Evolutionary conservation across 495 filamentous ascomycete genomes (phyloP).

Genomic region (Trichoderma orchidacearum): DNA sequence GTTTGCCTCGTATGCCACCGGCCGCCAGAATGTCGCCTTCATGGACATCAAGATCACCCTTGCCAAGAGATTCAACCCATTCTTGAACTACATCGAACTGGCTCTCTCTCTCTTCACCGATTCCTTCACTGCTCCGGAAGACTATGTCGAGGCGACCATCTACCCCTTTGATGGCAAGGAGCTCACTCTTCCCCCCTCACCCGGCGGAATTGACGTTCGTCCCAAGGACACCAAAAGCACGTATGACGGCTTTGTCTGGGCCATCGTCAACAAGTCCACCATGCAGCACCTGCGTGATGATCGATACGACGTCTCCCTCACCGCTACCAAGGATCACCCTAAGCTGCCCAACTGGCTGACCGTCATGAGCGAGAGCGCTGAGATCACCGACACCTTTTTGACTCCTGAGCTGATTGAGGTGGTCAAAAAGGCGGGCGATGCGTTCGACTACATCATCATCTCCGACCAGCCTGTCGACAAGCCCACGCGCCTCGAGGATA

Average conservation of each 20-base stretch:
- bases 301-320: conserved; percentile 87
- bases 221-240: conserved; percentile 52
- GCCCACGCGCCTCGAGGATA: conserved; percentile 79
- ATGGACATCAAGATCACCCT: conserved; percentile 72
- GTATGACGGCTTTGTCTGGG: conserved; percentile 90
- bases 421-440: conserved; percentile 64
- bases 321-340: conserved; percentile 75
- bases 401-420: conserved; percentile 75
- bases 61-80: conserved; percentile 80
- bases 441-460: conserved; percentile 77
- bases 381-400: conserved; percentile 79
- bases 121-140: conserved; percentile 48
- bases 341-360: conserved; percentile 88
- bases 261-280: conserved; percentile 83
- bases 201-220: conserved; percentile 38
- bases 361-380: conserved; percentile 92
- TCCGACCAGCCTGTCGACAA: conserved; percentile 86
- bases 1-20: conserved; percentile 82
- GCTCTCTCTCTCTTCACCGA: conserved; percentile 59
- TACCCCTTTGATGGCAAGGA: conserved; percentile 89
- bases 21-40: conserved; percentile 85
- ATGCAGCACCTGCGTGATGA: conserved; percentile 87
- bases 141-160: conserved; percentile 56
- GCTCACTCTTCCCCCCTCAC: conserved; percentile 46
- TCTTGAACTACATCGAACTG: conserved; percentile 54